Percentiles rank a stretch among this genome's conserved stretches.
Evolutionary conservation across 352 stramenopile species (phyloP).

Genomic region (Vaucheria bursata): DNA sequence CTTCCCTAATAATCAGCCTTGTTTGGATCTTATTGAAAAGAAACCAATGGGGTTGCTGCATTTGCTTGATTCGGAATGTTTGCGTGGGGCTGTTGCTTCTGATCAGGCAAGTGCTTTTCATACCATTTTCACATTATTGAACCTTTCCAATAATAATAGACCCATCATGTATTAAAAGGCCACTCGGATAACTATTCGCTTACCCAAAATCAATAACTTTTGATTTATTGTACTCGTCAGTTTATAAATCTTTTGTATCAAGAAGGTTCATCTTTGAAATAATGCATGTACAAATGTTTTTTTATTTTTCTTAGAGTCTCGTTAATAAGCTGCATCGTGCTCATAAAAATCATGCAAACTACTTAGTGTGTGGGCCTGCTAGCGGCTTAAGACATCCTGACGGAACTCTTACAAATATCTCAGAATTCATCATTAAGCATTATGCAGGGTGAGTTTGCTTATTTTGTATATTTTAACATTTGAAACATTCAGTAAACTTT

Average conservation of each 20-base stretch:
- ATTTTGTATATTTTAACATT: too few relatives aligned
- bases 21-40: constrained; percentile 78
- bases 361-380: constrained; percentile 35
- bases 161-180: too few relatives aligned
- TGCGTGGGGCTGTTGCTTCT: constrained; percentile 28
- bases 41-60: constrained; percentile 66
- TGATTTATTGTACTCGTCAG: too few relatives aligned
- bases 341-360: constrained; percentile 16
- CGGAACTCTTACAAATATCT: constrained; percentile 3
- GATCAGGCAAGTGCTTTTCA: constrained; percentile 23
- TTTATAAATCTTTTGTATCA: too few relatives aligned
- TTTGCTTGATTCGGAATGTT: constrained; percentile 67
- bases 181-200: too few relatives aligned
- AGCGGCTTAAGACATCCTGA: constrained; percentile 13
- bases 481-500: too few relatives aligned
- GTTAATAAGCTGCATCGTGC: constrained; percentile 27
- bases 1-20: constrained; percentile 59
- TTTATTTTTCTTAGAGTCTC: background rate
- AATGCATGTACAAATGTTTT: too few relatives aligned
- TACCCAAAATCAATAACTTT: too few relatives aligned
- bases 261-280: too few relatives aligned
- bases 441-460: constrained; percentile 36
- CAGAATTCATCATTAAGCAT: constrained; percentile 36
- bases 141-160: too few relatives aligned
- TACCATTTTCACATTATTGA: too few relatives aligned